Evolutionary conservation across 106 monocot genomes (phyloP).

Genomic region (Amphibolis antarctica): DNA sequence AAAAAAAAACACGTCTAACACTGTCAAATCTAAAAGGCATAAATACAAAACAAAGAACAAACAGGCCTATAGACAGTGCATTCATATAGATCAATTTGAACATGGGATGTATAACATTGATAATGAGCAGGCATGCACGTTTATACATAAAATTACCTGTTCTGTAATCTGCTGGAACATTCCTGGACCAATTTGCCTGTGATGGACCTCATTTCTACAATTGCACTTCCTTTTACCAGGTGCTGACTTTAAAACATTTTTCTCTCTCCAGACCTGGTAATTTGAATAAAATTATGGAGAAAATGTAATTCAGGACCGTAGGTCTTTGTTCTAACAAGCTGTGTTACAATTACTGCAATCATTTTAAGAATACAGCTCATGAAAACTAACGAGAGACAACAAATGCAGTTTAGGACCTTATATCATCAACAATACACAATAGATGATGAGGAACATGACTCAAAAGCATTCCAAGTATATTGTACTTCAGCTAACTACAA

Average conservation of each 20-base stretch:
- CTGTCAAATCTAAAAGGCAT: not conserved
- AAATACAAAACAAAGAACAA: not conserved
- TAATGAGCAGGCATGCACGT: not conserved
- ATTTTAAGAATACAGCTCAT: no score
- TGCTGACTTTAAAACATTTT: slow-evolving; percentile 94
- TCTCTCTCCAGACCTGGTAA: slow-evolving; percentile 93
- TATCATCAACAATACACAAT: no score
- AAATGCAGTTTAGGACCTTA: no score
- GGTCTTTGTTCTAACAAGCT: no score
- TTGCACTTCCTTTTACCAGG: slow-evolving; percentile 94
- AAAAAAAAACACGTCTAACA: not conserved
- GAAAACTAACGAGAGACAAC: no score
- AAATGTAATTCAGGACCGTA: not conserved
- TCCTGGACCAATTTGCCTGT: slow-evolving; percentile 96
- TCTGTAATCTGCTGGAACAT: slow-evolving; percentile 99
- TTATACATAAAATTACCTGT: slow-evolving; percentile 37
- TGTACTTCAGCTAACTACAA: no score
- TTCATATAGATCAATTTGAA: not conserved
- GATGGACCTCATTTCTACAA: slow-evolving; percentile 93
- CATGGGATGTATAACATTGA: not conserved
- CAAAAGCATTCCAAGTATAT: no score
- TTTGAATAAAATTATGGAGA: slow-evolving; percentile 3
- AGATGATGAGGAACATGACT: no score
- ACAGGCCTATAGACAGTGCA: not conserved
- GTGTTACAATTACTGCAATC: no score